phyloP scores from a whole-genome alignment of 768 basidiomycete species.

The Sistotremastrum suecicum region DNA sequence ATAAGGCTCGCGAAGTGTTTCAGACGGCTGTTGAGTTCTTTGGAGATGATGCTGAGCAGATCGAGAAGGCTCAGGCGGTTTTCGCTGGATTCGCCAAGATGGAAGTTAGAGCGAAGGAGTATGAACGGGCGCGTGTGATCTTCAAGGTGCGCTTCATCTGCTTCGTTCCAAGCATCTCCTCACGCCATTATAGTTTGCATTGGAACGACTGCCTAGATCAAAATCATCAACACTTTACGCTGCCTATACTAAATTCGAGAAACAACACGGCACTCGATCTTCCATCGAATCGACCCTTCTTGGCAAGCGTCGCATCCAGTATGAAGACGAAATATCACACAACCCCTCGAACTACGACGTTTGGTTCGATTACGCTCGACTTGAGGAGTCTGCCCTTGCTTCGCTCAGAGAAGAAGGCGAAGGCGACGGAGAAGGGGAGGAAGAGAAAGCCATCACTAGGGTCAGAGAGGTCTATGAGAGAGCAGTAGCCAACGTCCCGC shows the following conservation, averaged over 20 bases:
- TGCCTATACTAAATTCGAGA: conserved; percentile 94
- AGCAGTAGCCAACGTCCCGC: conserved; percentile 91
- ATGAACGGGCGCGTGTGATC: conserved; percentile 90
- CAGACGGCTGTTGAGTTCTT: conserved; percentile 85
- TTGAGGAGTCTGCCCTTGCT: conserved; percentile 80
- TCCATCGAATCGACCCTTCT: conserved; percentile 89
- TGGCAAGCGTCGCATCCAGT: conserved; percentile 95
- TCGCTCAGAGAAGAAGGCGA: conserved; percentile 66
- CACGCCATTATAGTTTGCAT: conserved; percentile 67
- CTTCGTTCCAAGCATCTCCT: no score
- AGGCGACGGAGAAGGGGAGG: conserved; percentile 45
- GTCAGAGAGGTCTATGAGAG: conserved; percentile 93
- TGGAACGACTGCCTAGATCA: conserved; percentile 81
- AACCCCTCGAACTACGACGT: conserved; percentile 93
- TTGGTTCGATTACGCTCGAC: conserved; percentile 92
- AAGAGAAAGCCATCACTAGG: conserved; percentile 42
- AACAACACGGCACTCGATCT: conserved; percentile 83
- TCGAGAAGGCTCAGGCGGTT: conserved; percentile 83
- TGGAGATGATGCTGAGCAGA: conserved; percentile 76
- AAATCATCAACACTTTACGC: conserved; percentile 83
- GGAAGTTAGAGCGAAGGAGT: conserved; percentile 94
- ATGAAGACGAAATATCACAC: conserved; percentile 88
- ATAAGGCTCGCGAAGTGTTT: conserved; percentile 77
- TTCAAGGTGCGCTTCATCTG: conserved; percentile 87
- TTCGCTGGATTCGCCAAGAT: conserved; percentile 92